These are phyloP conservation scores for Salicornia ramosissima DNA, from an alignment of 148 eudicot species.

Conservation along the genomic window DNA sequence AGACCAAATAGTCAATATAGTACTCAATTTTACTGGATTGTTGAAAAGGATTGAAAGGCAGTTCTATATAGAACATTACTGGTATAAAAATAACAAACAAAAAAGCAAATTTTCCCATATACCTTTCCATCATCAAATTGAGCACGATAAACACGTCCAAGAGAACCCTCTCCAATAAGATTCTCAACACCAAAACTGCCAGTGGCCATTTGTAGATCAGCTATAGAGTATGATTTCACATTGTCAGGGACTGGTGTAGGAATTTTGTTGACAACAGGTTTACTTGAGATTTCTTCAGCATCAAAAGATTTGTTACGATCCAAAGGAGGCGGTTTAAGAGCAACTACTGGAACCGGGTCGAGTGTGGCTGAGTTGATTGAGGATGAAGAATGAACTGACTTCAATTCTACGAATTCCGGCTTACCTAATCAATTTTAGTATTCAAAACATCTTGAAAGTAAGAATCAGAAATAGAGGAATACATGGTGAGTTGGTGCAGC, in stretches of 20 bases:
- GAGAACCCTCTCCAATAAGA: constrained; percentile 83
- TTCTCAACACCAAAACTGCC: constrained; percentile 76
- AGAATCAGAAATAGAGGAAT: constrained; percentile 5
- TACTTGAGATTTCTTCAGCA: constrained; percentile 51
- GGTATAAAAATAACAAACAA: not conserved
- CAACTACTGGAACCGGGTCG: constrained; percentile 45
- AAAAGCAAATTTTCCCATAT: constrained; percentile 7
- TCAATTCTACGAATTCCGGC: constrained; percentile 41
- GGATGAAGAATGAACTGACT: constrained; percentile 51
- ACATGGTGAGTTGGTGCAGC: not conserved
- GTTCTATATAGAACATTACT: not conserved
- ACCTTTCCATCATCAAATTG: constrained; percentile 83
- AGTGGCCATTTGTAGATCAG: constrained; percentile 93
- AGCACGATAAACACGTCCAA: constrained; percentile 87
- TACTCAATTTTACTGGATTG: not conserved
- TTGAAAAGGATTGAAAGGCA: not conserved
- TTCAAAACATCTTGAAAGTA: not conserved
- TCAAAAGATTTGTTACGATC: constrained; percentile 76
- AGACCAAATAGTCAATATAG: not conserved
- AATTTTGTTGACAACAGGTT: constrained; percentile 53
- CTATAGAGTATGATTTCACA: constrained; percentile 74
- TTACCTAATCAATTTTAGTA: constrained; percentile 6
- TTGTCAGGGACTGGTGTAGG: constrained; percentile 44
- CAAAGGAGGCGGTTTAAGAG: constrained; percentile 70
- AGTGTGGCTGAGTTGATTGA: constrained; percentile 39